These are phyloP conservation scores for Solidago caesia DNA, from an alignment of 129 eudicot genomes.

Conservation along the genomic window DNA sequence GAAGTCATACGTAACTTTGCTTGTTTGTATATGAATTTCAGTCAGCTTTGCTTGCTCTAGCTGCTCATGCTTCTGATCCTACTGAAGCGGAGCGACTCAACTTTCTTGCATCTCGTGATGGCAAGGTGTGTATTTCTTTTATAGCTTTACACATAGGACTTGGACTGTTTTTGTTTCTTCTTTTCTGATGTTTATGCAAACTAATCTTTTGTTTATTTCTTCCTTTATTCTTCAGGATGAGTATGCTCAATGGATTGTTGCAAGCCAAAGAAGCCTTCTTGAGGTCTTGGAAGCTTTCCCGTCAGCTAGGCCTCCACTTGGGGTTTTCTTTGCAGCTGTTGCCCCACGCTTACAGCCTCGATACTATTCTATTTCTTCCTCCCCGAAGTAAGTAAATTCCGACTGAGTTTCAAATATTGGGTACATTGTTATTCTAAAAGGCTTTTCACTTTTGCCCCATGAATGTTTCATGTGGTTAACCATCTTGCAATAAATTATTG, in stretches of 20 bases:
- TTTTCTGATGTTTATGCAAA: background rate
- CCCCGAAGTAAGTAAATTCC: constrained; percentile 58
- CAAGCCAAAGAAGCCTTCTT: constrained; percentile 87
- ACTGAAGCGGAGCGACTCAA: constrained; percentile 83
- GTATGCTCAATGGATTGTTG: constrained; percentile 85
- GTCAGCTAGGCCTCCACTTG: constrained; percentile 88
- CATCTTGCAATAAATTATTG: constrained; percentile 12
- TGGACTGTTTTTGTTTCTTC: background rate
- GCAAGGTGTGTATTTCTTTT: constrained; percentile 60
- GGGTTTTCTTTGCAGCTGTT: constrained; percentile 93
- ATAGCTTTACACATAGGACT: background rate
- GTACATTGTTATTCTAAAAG: too few species aligned
- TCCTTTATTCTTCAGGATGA: constrained; percentile 62
- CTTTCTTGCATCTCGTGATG: constrained; percentile 87
- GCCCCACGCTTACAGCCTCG: constrained; percentile 97
- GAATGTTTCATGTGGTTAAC: constrained; percentile 1
- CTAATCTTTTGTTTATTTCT: background rate
- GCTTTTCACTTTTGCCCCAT: background rate
- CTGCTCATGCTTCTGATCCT: constrained; percentile 87
- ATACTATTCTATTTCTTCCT: constrained; percentile 92
- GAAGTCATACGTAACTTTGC: background rate
- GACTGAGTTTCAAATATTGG: background rate
- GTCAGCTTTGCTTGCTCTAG: constrained; percentile 89
- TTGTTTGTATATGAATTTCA: constrained; percentile 30
- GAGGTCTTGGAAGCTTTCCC: constrained; percentile 91